These are phyloP conservation scores for Pyricularia sp. DNA, from an alignment of 2,329 filamentous ascomycete species.

Conservation along the genomic window DNA sequence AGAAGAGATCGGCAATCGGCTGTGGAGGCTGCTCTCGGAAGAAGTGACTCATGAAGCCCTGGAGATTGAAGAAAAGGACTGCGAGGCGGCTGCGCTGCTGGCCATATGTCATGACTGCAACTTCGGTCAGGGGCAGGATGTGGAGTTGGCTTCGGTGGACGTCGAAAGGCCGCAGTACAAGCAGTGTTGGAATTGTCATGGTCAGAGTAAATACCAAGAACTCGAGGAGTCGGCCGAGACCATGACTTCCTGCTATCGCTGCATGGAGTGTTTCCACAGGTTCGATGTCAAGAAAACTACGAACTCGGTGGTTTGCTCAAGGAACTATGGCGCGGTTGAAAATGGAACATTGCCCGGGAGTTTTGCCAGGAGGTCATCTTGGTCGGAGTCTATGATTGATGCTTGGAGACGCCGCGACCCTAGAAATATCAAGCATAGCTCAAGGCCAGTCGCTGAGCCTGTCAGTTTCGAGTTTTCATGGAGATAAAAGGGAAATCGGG, in stretches of 20 bases:
- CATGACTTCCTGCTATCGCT: neutral
- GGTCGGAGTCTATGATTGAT: neutral
- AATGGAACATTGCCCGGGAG: neutral
- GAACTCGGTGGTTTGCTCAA: neutral
- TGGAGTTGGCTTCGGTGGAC: neutral
- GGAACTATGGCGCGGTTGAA: neutral
- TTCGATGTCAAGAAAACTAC: neutral
- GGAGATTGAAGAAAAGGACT: neutral
- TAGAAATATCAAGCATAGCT: neutral
- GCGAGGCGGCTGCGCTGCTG: neutral
- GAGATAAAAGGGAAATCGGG: no score
- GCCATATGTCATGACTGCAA: no score
- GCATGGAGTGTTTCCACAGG: slow-evolving; percentile 3
- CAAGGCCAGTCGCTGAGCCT: no score
- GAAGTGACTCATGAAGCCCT: neutral
- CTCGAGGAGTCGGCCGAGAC: neutral
- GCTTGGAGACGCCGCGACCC: neutral
- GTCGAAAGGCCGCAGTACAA: neutral
- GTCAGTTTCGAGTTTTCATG: no score
- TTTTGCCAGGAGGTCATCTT: neutral
- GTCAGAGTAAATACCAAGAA: neutral
- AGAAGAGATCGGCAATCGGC: slow-evolving; percentile 13
- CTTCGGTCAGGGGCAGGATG: neutral
- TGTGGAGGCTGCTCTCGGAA: slow-evolving; percentile 13
- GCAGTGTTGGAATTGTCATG: slow-evolving; percentile 1